Evolutionary conservation across 257 asterid genomes (phyloP), one percentile per base, ranked within the genome.

Genomic region (Voacanga thouarsii): DNA sequence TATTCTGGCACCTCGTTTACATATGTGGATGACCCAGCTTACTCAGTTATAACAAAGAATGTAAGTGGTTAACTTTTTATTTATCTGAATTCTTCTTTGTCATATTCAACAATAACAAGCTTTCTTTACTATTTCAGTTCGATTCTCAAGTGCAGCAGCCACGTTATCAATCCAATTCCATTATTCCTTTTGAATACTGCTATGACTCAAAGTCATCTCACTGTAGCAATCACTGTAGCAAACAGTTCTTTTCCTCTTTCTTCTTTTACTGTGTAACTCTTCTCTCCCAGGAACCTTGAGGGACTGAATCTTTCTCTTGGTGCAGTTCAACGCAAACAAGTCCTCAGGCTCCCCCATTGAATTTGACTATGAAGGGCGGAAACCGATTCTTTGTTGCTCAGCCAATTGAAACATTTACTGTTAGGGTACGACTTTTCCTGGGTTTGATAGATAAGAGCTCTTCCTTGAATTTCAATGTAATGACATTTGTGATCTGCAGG

Each of bases 1-100:
- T 98, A 96, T 90, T 89, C 99, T 15, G 97, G 99, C 78, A 93
- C 99, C 72, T 96, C 99, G 24, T 96, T 93, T 78, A 91, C 99
- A 18, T 93, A 90, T 85, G 76, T 96, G 88, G 90, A 86, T 45
- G 92, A 90, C 74, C 99, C 98, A 9, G 93, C 96, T 70, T 95
- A 88, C 88, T 82, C 94, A 8, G 79, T 81, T 76, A 84, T 95
- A 59, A 82, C 84, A 23, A 83, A 88, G 60, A 78, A 85, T 28
- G 99, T 96, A 88, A 90, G 99, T 41, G 50, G 8, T 24, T 50
- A 47, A 6, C 39, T 19, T 47, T 24, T n/a, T 43, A 3, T 14
- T 61, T 11, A 18, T 24, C 53, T 61, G 71, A 65, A 53, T 6
- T 74, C 15, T 11, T 44, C 18, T 49, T 69, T 49, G 21, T 41